Conservation (phyloP, 805 yeast species). For the Starmerella floris region DNA sequence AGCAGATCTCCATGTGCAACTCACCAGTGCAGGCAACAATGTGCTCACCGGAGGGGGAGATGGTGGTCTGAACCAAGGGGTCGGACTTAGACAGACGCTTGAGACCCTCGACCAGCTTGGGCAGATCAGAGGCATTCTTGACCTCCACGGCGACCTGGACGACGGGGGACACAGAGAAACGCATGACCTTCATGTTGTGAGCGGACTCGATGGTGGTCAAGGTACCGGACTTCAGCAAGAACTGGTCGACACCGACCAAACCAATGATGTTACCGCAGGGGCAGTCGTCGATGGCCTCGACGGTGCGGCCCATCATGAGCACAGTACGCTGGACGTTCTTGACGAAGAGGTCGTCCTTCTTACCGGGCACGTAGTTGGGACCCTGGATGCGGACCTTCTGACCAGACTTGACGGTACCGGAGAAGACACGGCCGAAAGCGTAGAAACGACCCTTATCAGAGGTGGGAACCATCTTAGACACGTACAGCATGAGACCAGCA, state of each 20-base stretch:
- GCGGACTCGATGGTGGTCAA: constrained; percentile 91
- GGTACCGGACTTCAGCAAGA: constrained; percentile 98
- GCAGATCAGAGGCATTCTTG: constrained; percentile 98
- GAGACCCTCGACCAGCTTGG: constrained; percentile 99
- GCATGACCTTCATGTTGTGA: constrained; percentile 99
- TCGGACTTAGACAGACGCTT: constrained; percentile 99
- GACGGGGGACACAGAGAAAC: constrained; percentile 99
- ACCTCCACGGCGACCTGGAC: constrained; percentile 99
- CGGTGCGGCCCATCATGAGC: constrained; percentile 98
- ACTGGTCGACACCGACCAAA: constrained; percentile 99
- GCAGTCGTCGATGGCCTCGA: constrained; percentile 96
- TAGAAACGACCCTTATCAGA: constrained; percentile 99
- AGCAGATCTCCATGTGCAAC: constrained; percentile 97
- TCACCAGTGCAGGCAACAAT: constrained; percentile 99
- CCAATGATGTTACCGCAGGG: constrained; percentile 99
- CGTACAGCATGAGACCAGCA: constrained; percentile 97
- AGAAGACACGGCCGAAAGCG: constrained; percentile 99
- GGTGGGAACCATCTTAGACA: constrained; percentile 99
- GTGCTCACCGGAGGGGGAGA: constrained; percentile 96
- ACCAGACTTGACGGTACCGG: constrained; percentile 98
- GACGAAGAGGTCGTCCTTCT: constrained; percentile 92
- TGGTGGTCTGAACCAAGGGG: constrained; percentile 87
- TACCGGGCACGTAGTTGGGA: constrained; percentile 98
- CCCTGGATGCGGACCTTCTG: constrained; percentile 99
- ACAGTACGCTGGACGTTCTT: constrained; percentile 98